Percentiles rank a stretch among this genome's conserved stretches.
phyloP scores from a whole-genome alignment of 2,329 filamentous ascomycete species.

The Aspergillus costaricaensis region DNA sequence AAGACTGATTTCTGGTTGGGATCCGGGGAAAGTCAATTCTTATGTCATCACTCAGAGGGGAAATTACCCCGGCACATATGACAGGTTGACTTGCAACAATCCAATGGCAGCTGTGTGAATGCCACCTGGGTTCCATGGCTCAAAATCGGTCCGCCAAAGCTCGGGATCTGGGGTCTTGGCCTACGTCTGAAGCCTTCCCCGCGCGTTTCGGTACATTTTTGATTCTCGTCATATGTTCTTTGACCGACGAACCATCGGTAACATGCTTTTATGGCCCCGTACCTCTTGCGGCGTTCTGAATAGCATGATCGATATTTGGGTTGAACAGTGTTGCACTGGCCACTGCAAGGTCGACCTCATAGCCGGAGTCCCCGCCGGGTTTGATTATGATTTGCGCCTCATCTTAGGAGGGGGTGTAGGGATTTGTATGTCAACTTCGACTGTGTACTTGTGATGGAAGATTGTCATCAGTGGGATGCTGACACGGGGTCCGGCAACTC shows the following conservation, averaged over 20 bases:
- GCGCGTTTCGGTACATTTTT: background rate
- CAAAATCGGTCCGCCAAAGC: background rate
- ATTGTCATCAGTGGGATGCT: too few species aligned
- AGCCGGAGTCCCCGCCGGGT: background rate
- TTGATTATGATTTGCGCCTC: background rate
- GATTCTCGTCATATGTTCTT: background rate
- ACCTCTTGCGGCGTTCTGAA: background rate
- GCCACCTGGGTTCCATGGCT: background rate
- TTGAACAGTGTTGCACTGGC: background rate
- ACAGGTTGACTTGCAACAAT: background rate
- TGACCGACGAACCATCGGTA: background rate
- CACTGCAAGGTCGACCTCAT: background rate
- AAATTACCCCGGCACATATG: slow-evolving; percentile 1
- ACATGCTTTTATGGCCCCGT: background rate
- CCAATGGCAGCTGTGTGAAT: background rate
- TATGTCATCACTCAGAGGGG: slow-evolving; percentile 10
- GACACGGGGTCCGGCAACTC: too few species aligned
- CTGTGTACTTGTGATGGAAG: too few species aligned
- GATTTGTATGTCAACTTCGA: too few species aligned
- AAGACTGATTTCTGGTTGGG: background rate
- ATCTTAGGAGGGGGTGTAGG: too few species aligned
- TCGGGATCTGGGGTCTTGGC: background rate
- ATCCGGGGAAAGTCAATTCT: slow-evolving; percentile 7
- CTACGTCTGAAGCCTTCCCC: background rate
- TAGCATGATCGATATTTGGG: background rate